Evolutionary conservation across 2,329 filamentous ascomycete species (phyloP), one percentile per base, ranked within the genome.

Genomic region (Ophiostoma piceae): DNA sequence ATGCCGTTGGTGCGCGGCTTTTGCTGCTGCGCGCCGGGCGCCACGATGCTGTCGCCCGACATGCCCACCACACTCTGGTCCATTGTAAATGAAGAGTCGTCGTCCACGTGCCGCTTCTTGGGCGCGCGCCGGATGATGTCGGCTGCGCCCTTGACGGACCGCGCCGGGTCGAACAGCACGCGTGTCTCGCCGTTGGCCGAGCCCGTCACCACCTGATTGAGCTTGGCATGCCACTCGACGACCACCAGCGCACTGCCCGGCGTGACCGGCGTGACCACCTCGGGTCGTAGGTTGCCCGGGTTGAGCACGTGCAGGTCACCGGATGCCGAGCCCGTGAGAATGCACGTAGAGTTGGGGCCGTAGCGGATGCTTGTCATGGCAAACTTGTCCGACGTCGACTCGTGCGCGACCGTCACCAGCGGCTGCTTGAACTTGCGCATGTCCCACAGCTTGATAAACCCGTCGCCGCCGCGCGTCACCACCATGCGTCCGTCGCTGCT

Each of bases 371-470:
- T 96, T 68, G 88, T 90, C 71, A 92, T 94, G 0, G 91, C 87
- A 77, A 92, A 96, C 75, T 93, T 89, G 71, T 89, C 88, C 1
- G 92, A 94, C 16, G 92, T 96, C 0, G 94, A 96, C 1, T 86
- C 80, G 78, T 97, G 93, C 6, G 89, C 82, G 19, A 92, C 87
- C 1, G 89, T 91, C 66, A 92, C 92, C 16, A 99, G 85, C 3
- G 95, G 92, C 70, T 90, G 84, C 78, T 95, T 98, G 83, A 99
- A 96, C 77, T 97, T 98, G 71, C 95, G 88, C 2, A 90, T 96
- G 78, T 99, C 95, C 95, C 95, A 99, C 1, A 97, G 84, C 80
- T 98, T 98, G 79, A 99, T 94, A 1, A 91, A 85, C 77, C 96
- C 88, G 79, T 99, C 95, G 67, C 94, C 94, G 69, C 95, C 95